Base-by-base conservation (phyloP, 164 flowering plant species). In the Buxus sempervirens region DNA sequence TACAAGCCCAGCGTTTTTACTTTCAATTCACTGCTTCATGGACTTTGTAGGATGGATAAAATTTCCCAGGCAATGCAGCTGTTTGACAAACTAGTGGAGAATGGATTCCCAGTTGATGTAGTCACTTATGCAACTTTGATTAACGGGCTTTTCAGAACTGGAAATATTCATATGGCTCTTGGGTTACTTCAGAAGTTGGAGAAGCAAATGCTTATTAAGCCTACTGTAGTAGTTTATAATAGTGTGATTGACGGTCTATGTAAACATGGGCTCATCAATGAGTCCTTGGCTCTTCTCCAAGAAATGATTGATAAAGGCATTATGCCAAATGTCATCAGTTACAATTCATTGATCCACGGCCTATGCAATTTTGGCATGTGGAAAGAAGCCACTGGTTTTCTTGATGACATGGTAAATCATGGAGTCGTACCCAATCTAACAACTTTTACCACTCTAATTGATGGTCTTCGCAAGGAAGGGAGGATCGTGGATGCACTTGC, bases 221-320 rank as follows among this genome's bases (percentile, higher is more conserved):
- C 60, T 0, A 16, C 62, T 38, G 60, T 55, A 14, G 60, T 70
- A 7, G 3, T 23, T 9, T 69, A 60, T 19, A 69, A 9, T 16
- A 60, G 32, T 7, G 15, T 69, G n/a, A 69, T 69, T n/a, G 65
- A 61, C 5, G 38, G 65, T 45, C 65, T 69, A 16, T 69, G 71
- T n/a, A 64, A 64, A 14, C 13, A 19, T 15, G n/a, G 57, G 13
- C 53, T 25, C 14, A 41, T 16, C 13, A 32, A 36, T 60, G 63
- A 60, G 21, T 22, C 21, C 19, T 5, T 60, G 0, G 5, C 14
- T 9, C 48, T 69, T 21, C 38, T 60, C 23, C 7, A 8, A 26
- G 58, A 23, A 36, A 60, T 69, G 65, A 69, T 51, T 27, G 41
- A 21, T 22, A 28, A 22, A 22, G 65, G 72, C 59, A 60, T 69